Percentiles rank a stretch among this genome's conserved stretches.
Evolutionary conservation across 306 rosid species (phyloP).

Genomic region (Cotoneaster glaucophyllus): DNA sequence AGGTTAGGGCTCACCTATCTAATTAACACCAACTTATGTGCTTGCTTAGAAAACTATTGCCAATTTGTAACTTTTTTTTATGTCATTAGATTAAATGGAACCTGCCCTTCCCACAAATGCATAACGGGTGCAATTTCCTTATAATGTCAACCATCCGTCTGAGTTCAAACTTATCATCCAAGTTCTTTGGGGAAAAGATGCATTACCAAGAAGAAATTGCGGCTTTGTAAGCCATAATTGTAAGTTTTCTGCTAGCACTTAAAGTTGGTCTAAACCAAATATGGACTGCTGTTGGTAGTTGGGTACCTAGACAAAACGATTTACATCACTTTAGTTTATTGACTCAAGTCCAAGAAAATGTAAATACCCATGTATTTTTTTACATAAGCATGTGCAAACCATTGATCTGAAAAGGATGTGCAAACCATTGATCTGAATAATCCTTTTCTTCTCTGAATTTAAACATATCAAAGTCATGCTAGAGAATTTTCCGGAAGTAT

Average conservation of each 20-base stretch:
- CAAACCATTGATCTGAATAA: neutral
- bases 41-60: neutral
- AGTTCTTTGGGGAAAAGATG: neutral
- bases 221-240: neutral
- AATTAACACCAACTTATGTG: neutral
- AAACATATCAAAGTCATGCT: neutral
- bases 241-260: neutral
- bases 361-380: neutral
- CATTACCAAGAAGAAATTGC: neutral
- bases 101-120: neutral
- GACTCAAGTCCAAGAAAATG: neutral
- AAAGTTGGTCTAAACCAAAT: neutral
- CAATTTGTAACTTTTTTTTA: neutral
- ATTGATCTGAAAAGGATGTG: neutral
- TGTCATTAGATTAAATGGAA: neutral
- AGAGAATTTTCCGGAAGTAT: neutral
- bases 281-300: neutral
- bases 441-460: neutral
- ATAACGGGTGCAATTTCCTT: neutral
- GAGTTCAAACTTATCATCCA: neutral
- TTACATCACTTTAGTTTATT: neutral
- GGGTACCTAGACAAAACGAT: neutral
- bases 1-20: neutral
- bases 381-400: neutral
- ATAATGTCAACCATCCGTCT: neutral